A percentile compares a stretch with the other conserved stretches of the same genome.
Evolutionary conservation across 2,329 filamentous ascomycete genomes (phyloP).

Genomic region (Hymenoscyphus repandus): DNA sequence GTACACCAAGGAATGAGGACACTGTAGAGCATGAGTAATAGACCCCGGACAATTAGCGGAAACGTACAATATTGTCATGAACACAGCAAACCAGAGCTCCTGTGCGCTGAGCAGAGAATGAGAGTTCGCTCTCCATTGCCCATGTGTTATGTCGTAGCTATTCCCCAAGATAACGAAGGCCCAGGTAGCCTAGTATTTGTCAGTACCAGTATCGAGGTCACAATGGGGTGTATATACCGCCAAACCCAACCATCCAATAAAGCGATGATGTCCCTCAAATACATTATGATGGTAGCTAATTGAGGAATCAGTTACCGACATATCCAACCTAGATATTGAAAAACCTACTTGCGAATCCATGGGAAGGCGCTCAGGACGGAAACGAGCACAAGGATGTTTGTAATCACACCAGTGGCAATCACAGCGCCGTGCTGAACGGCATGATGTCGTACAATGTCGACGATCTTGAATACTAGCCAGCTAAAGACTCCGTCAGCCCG

Average conservation of each 20-base stretch:
- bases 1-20: slow-evolving; percentile 38
- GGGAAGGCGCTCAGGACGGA: slow-evolving; percentile 37
- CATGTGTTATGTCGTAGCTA: slow-evolving; percentile 33
- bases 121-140: slow-evolving; percentile 32
- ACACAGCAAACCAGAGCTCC: slow-evolving; percentile 38
- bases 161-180: slow-evolving; percentile 36
- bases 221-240: slow-evolving; percentile 25
- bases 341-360: slow-evolving; percentile 38
- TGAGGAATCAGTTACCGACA: slow-evolving; percentile 10
- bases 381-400: slow-evolving; percentile 34
- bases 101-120: slow-evolving; percentile 34
- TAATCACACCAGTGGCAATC: slow-evolving; percentile 36
- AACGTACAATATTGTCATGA: slow-evolving; percentile 37
- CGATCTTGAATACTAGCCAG: slow-evolving; percentile 37
- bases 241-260: slow-evolving; percentile 38
- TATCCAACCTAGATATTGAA: not conserved
- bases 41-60: not conserved
- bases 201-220: slow-evolving; percentile 4
- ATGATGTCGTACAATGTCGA: slow-evolving; percentile 34
- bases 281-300: slow-evolving; percentile 37
- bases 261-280: slow-evolving; percentile 39
- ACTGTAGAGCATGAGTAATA: slow-evolving; percentile 26
- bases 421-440: slow-evolving; percentile 32
- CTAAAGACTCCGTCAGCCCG: slow-evolving; percentile 23
- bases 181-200: slow-evolving; percentile 33